Evolutionary conservation across 164 flowering plant genomes (phyloP).

Genomic region (Saururus chinensis): DNA sequence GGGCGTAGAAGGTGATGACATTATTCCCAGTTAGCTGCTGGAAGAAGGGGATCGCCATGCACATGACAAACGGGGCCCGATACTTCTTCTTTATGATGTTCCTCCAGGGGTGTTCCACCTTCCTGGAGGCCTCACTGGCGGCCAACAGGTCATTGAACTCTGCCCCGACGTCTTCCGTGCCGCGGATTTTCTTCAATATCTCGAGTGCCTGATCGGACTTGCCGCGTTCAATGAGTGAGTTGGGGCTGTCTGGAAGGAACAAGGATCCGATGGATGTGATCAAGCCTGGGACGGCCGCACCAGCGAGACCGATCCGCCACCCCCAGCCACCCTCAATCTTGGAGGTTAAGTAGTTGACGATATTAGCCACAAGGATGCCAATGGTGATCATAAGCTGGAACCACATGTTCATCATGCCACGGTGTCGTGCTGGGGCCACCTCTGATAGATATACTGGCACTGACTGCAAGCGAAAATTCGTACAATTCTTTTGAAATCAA

Average conservation of each 20-base stretch:
- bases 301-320: constrained; percentile 26
- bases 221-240: constrained; percentile 27
- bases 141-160: constrained; percentile 16
- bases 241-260: constrained; percentile 27
- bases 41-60: constrained; percentile 15
- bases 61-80: constrained; percentile 17
- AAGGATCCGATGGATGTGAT: constrained; percentile 19
- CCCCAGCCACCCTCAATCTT: constrained; percentile 13
- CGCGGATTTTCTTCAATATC: constrained; percentile 17
- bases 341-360: constrained; percentile 18
- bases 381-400: constrained; percentile 29
- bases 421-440: constrained; percentile 14
- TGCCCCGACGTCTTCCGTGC: constrained; percentile 12
- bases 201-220: constrained; percentile 10
- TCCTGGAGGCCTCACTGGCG: constrained; percentile 14
- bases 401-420: constrained; percentile 23
- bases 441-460: constrained; percentile 46
- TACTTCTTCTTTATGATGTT: constrained; percentile 12
- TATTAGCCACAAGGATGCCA: constrained; percentile 23
- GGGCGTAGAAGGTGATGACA: constrained; percentile 28
- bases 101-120: constrained; percentile 12
- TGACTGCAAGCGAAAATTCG: constrained; percentile 21
- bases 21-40: constrained; percentile 28
- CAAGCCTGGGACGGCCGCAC: constrained; percentile 23
- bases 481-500: constrained; percentile 6